Conservation (phyloP, 1,284 basidiomycete species). For the Microbotryum intermedium region DNA sequence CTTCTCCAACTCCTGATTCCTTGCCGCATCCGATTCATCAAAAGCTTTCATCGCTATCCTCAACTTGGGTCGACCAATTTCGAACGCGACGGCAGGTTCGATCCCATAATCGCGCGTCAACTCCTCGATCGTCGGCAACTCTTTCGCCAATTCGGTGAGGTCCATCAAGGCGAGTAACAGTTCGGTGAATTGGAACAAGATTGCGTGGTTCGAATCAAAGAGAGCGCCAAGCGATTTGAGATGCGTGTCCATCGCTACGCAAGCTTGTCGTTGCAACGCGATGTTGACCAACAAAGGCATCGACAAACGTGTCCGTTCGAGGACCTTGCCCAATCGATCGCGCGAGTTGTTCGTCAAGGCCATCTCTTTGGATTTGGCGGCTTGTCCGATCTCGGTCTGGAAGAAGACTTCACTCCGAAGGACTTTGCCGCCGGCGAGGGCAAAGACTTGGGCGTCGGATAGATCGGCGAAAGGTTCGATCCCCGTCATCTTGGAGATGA, state of each 20-base stretch:
- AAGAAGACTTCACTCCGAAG: conserved; percentile 66
- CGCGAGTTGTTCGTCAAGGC: conserved; percentile 54
- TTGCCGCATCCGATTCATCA: not conserved
- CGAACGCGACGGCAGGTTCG: conserved; percentile 76
- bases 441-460: conserved; percentile 75
- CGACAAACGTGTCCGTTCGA: conserved; percentile 64
- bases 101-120: conserved; percentile 67
- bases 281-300: conserved; percentile 78
- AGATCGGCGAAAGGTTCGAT: conserved; percentile 83
- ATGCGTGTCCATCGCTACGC: conserved; percentile 57
- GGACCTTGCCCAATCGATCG: conserved; percentile 56
- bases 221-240: conserved; percentile 75
- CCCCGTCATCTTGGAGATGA: conserved; percentile 92
- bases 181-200: conserved; percentile 49
- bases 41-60: conserved; percentile 47
- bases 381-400: conserved; percentile 30
- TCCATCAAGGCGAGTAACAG: conserved; percentile 42
- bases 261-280: conserved; percentile 74
- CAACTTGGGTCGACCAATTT: conserved; percentile 75
- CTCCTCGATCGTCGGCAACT: conserved; percentile 57
- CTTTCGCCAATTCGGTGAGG: conserved; percentile 39
- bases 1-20: conserved; percentile 15
- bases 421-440: conserved; percentile 80
- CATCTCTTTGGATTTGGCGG: conserved; percentile 29
- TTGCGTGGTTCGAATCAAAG: conserved; percentile 58